Percentiles rank a stretch among this genome's conserved stretches.
Evolutionary conservation across 345 rosid genomes (phyloP).

Genomic region (Aquilaria sinensis): DNA sequence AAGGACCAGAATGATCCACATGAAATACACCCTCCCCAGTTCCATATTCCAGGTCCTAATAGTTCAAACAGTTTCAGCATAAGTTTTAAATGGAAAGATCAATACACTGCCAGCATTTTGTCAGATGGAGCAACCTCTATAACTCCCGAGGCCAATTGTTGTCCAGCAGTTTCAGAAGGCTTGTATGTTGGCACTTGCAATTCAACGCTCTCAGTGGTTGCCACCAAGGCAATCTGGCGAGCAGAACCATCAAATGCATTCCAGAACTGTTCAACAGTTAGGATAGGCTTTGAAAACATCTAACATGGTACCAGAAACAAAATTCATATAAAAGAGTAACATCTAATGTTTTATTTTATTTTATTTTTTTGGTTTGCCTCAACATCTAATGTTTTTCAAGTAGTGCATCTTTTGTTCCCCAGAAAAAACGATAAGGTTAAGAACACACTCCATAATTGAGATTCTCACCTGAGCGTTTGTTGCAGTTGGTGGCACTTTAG

Average conservation of each 20-base stretch:
- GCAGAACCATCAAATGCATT: slow-evolving; percentile 57
- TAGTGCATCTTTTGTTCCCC: not conserved
- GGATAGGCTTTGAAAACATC: slow-evolving; percentile 2
- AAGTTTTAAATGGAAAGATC: slow-evolving; percentile 6
- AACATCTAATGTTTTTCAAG: no score
- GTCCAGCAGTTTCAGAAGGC: slow-evolving; percentile 31
- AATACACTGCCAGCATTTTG: slow-evolving; percentile 4
- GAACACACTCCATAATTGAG: not conserved
- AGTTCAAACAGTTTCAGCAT: slow-evolving; percentile 18
- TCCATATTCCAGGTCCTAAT: slow-evolving; percentile 32
- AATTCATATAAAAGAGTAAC: not conserved
- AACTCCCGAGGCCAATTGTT: slow-evolving; percentile 29
- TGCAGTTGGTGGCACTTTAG: slow-evolving; percentile 24
- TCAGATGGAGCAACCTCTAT: slow-evolving; percentile 36
- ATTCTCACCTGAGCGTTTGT: slow-evolving; percentile 43
- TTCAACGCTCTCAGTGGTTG: slow-evolving; percentile 27
- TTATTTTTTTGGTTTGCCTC: no score
- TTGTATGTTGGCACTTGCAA: slow-evolving; percentile 23
- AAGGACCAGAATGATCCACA: slow-evolving; percentile 26
- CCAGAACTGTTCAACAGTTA: slow-evolving; percentile 56
- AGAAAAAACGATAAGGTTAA: not conserved
- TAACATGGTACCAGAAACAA: not conserved
- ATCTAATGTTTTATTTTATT: not conserved
- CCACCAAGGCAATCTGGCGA: slow-evolving; percentile 29
- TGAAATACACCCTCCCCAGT: slow-evolving; percentile 21